Evolutionary conservation across 305 asterid species (phyloP).

Genomic region (Rubia peregrina): DNA sequence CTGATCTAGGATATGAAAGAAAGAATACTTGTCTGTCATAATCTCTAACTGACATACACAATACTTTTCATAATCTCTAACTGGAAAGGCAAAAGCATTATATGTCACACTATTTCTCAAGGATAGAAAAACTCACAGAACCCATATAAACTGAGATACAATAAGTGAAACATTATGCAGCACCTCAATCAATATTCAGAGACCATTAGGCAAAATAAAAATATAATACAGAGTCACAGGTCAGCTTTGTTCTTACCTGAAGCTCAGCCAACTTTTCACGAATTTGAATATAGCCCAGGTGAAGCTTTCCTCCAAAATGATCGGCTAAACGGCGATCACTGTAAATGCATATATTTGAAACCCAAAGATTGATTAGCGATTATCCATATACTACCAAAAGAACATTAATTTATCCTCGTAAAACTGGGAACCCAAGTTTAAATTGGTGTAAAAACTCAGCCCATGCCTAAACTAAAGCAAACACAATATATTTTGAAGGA

Average conservation of each 20-base stretch:
- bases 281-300: conserved; percentile 79
- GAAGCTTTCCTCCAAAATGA: conserved; percentile 94
- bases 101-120: conserved; percentile 28
- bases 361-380: conserved; percentile 16
- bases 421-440: too few relatives aligned
- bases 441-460: too few relatives aligned
- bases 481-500: too few relatives aligned
- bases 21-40: too few relatives aligned
- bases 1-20: too few relatives aligned
- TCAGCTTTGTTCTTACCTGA: conserved; percentile 44
- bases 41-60: neutral
- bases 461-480: too few relatives aligned
- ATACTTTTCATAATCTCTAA: neutral
- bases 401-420: too few relatives aligned
- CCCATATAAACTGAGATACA: conserved; percentile 48
- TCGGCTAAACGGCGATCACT: conserved; percentile 94
- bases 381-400: neutral
- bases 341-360: conserved; percentile 29
- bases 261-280: conserved; percentile 87
- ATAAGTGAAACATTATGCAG: conserved; percentile 55
- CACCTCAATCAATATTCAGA: conserved; percentile 55
- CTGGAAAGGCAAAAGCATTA: conserved; percentile 6
- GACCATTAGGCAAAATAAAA: conserved; percentile 17
- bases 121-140: conserved; percentile 61
- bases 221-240: neutral